Evolutionary conservation across 1,284 basidiomycete genomes (phyloP).

Genomic region (Xerocomus amazonicus): DNA sequence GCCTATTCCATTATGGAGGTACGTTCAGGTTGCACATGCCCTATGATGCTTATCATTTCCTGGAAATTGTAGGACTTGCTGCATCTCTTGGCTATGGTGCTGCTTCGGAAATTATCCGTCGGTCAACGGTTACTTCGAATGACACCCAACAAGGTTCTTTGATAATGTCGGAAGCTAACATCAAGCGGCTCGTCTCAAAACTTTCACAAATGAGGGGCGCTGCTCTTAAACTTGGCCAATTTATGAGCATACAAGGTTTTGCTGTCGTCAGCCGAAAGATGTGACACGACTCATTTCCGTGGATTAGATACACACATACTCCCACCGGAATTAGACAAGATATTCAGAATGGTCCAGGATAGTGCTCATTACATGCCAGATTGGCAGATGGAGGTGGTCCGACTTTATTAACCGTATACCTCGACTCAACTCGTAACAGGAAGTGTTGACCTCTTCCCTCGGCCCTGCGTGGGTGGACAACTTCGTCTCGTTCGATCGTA

Average conservation of each 20-base stretch:
- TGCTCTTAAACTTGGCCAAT: conserved; percentile 95
- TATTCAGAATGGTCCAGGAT: conserved; percentile 90
- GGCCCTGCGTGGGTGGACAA: conserved; percentile 72
- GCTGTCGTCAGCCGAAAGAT: background rate
- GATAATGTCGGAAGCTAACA: conserved; percentile 87
- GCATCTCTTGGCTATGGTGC: conserved; percentile 71
- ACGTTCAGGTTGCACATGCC: conserved; percentile 20
- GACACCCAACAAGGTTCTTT: conserved; percentile 45
- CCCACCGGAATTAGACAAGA: conserved; percentile 84
- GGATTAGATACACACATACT: conserved; percentile 78
- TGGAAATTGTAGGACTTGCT: conserved; percentile 51
- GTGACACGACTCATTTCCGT: conserved; percentile 1
- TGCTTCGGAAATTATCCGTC: conserved; percentile 56
- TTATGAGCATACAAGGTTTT: conserved; percentile 93
- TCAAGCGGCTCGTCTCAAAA: conserved; percentile 88
- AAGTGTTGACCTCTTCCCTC: conserved; percentile 74
- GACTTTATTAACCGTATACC: background rate
- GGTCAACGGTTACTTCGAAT: conserved; percentile 37
- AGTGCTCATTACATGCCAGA: conserved; percentile 98
- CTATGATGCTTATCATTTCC: background rate
- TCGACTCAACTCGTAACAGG: conserved; percentile 39
- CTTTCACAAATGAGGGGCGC: conserved; percentile 95
- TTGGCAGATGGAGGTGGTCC: conserved; percentile 89
- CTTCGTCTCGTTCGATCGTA: conserved; percentile 77
- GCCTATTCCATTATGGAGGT: conserved; percentile 93